Conservation (phyloP, 2,329 filamentous ascomycete species). For the Fusarium chuoi region DNA sequence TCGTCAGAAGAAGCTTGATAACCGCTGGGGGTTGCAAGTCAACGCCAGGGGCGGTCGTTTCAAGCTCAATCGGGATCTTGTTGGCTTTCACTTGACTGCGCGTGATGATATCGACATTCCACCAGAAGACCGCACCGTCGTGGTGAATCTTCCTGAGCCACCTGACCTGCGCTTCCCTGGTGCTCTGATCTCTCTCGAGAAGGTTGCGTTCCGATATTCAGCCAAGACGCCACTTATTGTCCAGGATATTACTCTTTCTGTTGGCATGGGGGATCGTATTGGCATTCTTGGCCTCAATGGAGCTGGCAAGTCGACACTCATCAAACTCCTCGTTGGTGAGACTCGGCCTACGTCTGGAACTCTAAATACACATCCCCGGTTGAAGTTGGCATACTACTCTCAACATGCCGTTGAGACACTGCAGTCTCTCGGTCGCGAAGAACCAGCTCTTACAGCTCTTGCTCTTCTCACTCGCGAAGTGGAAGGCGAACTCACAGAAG, state of each 20-base stretch:
- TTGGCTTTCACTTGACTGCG: slow-evolving; percentile 67
- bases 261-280: slow-evolving; percentile 78
- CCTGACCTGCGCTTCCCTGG: slow-evolving; percentile 80
- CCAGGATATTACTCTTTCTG: slow-evolving; percentile 71
- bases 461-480: slow-evolving; percentile 68
- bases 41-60: slow-evolving; percentile 78
- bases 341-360: slow-evolving; percentile 69
- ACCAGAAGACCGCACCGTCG: slow-evolving; percentile 67
- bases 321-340: slow-evolving; percentile 74
- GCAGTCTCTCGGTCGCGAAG: slow-evolving; percentile 61
- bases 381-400: slow-evolving; percentile 80
- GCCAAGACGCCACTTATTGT: slow-evolving; percentile 57
- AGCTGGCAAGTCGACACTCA: slow-evolving; percentile 81
- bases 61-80: slow-evolving; percentile 80
- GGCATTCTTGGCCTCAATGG: slow-evolving; percentile 85
- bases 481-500: slow-evolving; percentile 67
- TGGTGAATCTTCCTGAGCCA: slow-evolving; percentile 69
- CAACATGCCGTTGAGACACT: slow-evolving; percentile 81
- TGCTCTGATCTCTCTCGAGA: slow-evolving; percentile 76
- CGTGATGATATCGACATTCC: slow-evolving; percentile 79
- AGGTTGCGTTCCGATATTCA: slow-evolving; percentile 72
- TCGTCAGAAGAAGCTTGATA: slow-evolving; percentile 84
- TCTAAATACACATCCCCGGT: slow-evolving; percentile 72
- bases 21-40: slow-evolving; percentile 81
- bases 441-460: slow-evolving; percentile 71